phyloP scores from a whole-genome alignment of 805 yeast species.

The Candida yuanshanica region DNA sequence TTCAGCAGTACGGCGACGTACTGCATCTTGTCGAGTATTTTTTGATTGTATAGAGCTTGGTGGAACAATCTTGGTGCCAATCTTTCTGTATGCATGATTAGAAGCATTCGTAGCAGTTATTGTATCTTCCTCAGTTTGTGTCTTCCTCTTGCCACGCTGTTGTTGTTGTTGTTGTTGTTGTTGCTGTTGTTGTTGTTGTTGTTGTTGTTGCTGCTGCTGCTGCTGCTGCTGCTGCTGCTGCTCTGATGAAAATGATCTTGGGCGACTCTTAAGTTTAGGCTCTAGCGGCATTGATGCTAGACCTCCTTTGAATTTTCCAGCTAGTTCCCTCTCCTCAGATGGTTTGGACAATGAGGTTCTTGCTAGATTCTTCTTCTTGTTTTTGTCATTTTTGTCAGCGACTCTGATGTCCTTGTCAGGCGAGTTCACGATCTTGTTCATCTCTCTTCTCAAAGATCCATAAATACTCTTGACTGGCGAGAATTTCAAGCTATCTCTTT shows the following conservation, averaged over 20 bases:
- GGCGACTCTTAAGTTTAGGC: slow-evolving; percentile 11
- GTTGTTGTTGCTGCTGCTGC: not conserved
- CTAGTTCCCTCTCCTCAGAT: slow-evolving; percentile 12
- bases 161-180: not conserved
- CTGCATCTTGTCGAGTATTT: slow-evolving; percentile 15
- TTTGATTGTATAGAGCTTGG: slow-evolving; percentile 13
- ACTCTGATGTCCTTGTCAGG: slow-evolving; percentile 5
- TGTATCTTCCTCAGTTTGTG: slow-evolving; percentile 18
- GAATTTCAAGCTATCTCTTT: slow-evolving; percentile 15
- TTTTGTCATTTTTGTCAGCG: slow-evolving; percentile 1
- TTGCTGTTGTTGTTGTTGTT: not conserved
- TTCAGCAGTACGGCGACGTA: slow-evolving; percentile 24
- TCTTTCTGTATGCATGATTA: slow-evolving; percentile 19
- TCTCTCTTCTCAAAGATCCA: slow-evolving; percentile 20
- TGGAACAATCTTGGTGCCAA: slow-evolving; percentile 20
- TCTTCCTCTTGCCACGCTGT: slow-evolving; percentile 7
- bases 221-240: not conserved
- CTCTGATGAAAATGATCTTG: slow-evolving; percentile 18
- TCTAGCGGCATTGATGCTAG: slow-evolving; percentile 18
- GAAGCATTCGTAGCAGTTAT: not conserved
- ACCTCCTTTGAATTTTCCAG: slow-evolving; percentile 16
- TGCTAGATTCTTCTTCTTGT: slow-evolving; percentile 15
- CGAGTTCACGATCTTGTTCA: slow-evolving; percentile 15
- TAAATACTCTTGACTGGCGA: slow-evolving; percentile 26
- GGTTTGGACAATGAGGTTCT: slow-evolving; percentile 20